Base-by-base conservation (phyloP, 805 yeast genomes). In the Kuraishia molischiana region DNA sequence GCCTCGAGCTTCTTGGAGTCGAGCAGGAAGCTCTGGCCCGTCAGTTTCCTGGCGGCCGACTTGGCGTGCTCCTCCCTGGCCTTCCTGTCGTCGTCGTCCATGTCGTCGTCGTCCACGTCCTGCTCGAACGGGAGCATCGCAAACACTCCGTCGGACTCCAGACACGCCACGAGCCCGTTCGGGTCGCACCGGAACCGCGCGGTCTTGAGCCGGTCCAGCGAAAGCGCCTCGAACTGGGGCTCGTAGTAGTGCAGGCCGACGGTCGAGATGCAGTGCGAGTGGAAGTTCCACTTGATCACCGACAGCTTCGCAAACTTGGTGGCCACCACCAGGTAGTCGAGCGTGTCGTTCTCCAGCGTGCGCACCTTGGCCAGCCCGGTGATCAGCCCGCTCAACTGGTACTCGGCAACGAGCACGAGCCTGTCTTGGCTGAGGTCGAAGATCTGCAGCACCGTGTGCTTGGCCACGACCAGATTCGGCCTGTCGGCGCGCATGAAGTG, bases 171-270 rank as follows among this genome's bases (percentile, higher is more conserved):
- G 5, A 72, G 59, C 20, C 65, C 63, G 37, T 65, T 67, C 1
- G 95, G 85, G 40, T 84, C 95, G 0, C 74, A 62, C 19, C 75
- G 58, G 40, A 83, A 64, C 6, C 61, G 59, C 1, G 83, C 59
- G 4, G 58, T 54, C 37, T 43, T 61, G 44, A 48, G 48, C 50
- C 11, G 51, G 46, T 19, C 56, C 47, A 18, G 58, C 58, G 77
- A 67, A 9, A 67, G 49, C 24, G 67, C 63, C 31, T 69, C 69
- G 36, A 86, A 63, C 19, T 74, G 74, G 32, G 75, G 72, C 48
- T 90, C 97, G 56, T 89, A 92, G 53, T 73, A 86, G 59, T 92
- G 98, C 37, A 92, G 62, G 36, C 95, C 83, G 1, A 76, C 69
- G 0, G 96, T 85, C 19, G 70, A 64, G n/a, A 90, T 64, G 1